Evolutionary conservation across 2,329 filamentous ascomycete genomes (phyloP).

Genomic region (Apiospora koreana): DNA sequence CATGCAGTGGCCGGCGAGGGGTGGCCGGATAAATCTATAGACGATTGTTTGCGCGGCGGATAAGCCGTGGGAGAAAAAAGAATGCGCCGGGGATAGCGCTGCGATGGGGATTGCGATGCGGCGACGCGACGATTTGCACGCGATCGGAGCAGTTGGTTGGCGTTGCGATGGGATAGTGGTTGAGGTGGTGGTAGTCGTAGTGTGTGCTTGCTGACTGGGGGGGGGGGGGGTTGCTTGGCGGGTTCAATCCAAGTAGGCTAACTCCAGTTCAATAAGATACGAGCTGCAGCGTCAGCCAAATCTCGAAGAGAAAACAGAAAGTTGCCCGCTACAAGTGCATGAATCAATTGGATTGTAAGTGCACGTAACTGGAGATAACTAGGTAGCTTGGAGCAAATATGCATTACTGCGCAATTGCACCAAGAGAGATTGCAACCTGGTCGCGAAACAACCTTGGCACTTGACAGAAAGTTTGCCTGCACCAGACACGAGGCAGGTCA

Average conservation of each 20-base stretch:
- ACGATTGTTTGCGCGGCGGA: conserved; percentile 11
- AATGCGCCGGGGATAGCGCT: conserved; percentile 4
- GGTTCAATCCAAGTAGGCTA: not conserved
- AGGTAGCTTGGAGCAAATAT: not conserved
- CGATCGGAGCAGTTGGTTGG: conserved; percentile 9
- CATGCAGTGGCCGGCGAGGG: conserved; percentile 16
- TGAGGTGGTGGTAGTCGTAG: conserved; percentile 19
- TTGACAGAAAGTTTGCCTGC: not conserved
- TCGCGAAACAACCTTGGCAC: not conserved
- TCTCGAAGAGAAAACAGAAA: not conserved
- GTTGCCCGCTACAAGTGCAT: not conserved
- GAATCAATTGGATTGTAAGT: not conserved
- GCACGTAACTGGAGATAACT: not conserved
- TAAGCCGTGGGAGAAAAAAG: not conserved
- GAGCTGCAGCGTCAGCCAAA: not conserved
- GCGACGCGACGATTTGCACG: conserved; percentile 11
- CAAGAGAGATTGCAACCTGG: not conserved
- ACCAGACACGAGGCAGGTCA: not conserved
- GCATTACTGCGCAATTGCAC: not conserved
- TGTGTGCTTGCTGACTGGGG: conserved; percentile 3
- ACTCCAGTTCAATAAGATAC: not conserved
- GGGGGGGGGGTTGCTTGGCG: not conserved
- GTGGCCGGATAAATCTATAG: not conserved
- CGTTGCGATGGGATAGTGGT: conserved; percentile 13
- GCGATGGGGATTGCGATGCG: conserved; percentile 9